These are phyloP conservation scores for Penicillium egyptiacum DNA, from an alignment of 495 filamentous ascomycete species.

Conservation along the genomic window DNA sequence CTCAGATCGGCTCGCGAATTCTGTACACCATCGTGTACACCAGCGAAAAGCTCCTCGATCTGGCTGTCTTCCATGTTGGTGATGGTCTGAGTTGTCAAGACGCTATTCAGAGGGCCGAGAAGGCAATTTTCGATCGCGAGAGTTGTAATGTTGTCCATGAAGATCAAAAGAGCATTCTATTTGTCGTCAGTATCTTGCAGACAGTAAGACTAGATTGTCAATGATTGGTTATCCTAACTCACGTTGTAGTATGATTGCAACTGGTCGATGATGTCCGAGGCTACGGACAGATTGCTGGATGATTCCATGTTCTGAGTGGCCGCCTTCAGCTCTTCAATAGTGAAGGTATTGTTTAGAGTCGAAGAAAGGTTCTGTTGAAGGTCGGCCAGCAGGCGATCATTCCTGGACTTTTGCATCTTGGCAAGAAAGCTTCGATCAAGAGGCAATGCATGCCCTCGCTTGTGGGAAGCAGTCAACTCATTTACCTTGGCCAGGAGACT, in stretches of 20 bases:
- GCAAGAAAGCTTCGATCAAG: slow-evolving; percentile 40
- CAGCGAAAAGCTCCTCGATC: slow-evolving; percentile 21
- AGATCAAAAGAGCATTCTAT: slow-evolving; percentile 58
- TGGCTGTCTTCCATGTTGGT: slow-evolving; percentile 29
- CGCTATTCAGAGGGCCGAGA: slow-evolving; percentile 31
- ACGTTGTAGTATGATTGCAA: slow-evolving; percentile 43
- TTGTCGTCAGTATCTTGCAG: neutral
- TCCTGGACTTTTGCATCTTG: slow-evolving; percentile 28
- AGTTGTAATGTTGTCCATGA: slow-evolving; percentile 61
- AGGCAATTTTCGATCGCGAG: slow-evolving; percentile 61
- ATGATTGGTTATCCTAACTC: slow-evolving; percentile 13
- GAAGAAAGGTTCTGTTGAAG: neutral
- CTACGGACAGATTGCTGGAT: slow-evolving; percentile 19
- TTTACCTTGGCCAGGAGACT: slow-evolving; percentile 40
- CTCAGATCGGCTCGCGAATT: slow-evolving; percentile 11
- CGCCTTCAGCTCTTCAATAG: neutral
- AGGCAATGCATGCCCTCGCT: slow-evolving; percentile 46
- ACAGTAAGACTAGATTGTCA: neutral
- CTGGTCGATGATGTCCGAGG: slow-evolving; percentile 31
- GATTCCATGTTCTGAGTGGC: slow-evolving; percentile 5
- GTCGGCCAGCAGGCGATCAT: slow-evolving; percentile 18
- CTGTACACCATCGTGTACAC: slow-evolving; percentile 16
- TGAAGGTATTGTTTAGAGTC: neutral
- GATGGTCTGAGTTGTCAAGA: slow-evolving; percentile 35
- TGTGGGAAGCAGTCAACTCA: slow-evolving; percentile 43